A percentile compares a stretch with the other conserved stretches of the same genome.
phyloP scores from a whole-genome alignment of 768 basidiomycete species.

The Suillus fuscotomentosus region DNA sequence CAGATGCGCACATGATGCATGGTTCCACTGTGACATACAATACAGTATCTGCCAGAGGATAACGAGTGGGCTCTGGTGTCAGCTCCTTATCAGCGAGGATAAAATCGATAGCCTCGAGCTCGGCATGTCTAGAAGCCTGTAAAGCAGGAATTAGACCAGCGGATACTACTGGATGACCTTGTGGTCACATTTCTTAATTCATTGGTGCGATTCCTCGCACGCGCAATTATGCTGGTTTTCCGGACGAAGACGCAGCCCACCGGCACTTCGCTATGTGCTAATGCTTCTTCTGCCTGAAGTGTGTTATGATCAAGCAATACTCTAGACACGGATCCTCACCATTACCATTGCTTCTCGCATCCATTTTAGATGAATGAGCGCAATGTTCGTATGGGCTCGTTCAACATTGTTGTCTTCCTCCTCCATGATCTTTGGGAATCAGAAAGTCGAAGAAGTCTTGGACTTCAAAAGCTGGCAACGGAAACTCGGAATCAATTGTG shows the following conservation, averaged over 20 bases:
- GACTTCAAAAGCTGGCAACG: too few relatives aligned
- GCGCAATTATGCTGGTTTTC: conserved; percentile 71
- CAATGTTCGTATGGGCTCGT: conserved; percentile 6
- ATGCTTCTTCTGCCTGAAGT: conserved; percentile 76
- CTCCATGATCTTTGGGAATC: background rate
- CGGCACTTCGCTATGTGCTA: conserved; percentile 85
- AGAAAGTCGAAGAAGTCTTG: background rate
- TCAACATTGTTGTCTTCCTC: background rate
- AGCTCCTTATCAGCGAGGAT: conserved; percentile 66
- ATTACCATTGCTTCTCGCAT: conserved; percentile 84
- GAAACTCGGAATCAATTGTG: background rate
- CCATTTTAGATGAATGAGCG: conserved; percentile 50
- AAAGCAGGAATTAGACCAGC: conserved; percentile 6
- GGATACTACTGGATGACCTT: background rate
- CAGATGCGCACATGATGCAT: conserved; percentile 98
- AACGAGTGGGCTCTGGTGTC: conserved; percentile 44
- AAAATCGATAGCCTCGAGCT: conserved; percentile 92
- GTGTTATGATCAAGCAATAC: conserved; percentile 12
- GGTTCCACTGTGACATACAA: conserved; percentile 99
- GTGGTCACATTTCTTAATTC: conserved; percentile 80
- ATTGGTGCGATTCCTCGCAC: conserved; percentile 91
- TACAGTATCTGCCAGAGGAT: conserved; percentile 75
- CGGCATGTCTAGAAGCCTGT: conserved; percentile 95
- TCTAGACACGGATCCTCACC: conserved; percentile 41
- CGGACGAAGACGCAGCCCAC: conserved; percentile 96